phyloP scores from a whole-genome alignment of 169 alveolate genomes.

The Besnoitia besnoiti region DNA sequence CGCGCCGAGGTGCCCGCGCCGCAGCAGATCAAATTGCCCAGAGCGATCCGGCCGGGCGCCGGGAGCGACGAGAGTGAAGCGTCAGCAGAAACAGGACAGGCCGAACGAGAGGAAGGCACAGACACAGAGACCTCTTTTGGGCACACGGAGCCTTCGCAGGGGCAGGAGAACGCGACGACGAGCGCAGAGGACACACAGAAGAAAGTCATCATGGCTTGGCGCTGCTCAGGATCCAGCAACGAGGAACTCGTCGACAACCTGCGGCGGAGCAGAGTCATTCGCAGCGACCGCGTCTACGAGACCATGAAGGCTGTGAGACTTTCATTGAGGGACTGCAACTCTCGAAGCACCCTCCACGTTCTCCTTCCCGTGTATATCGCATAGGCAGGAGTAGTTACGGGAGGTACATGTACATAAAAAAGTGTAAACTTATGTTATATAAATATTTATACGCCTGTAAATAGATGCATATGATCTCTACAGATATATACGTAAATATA shows the following conservation, averaged over 20 bases:
- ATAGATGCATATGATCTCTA: neutral
- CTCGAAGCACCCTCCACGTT: no score
- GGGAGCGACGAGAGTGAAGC: neutral
- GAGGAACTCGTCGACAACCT: conserved; percentile 28
- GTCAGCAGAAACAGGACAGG: neutral
- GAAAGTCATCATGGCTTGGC: conserved; percentile 30
- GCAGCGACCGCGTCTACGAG: conserved; percentile 2
- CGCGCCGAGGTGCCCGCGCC: no score
- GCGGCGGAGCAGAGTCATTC: neutral
- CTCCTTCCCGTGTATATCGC: neutral
- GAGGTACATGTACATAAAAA: neutral
- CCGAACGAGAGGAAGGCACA: neutral
- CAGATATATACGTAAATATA: no score
- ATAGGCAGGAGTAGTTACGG: neutral
- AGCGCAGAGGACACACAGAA: neutral
- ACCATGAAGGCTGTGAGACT: neutral
- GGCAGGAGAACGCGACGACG: neutral
- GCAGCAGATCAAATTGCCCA: no score
- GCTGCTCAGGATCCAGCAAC: neutral
- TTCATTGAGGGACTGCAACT: no score
- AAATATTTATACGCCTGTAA: neutral
- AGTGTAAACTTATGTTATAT: neutral
- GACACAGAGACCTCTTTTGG: neutral
- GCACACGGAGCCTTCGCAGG: neutral
- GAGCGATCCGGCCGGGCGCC: neutral